These are phyloP conservation scores for Boletus smithii DNA, from an alignment of 1,284 basidiomycete genomes.

Conservation along the genomic window DNA sequence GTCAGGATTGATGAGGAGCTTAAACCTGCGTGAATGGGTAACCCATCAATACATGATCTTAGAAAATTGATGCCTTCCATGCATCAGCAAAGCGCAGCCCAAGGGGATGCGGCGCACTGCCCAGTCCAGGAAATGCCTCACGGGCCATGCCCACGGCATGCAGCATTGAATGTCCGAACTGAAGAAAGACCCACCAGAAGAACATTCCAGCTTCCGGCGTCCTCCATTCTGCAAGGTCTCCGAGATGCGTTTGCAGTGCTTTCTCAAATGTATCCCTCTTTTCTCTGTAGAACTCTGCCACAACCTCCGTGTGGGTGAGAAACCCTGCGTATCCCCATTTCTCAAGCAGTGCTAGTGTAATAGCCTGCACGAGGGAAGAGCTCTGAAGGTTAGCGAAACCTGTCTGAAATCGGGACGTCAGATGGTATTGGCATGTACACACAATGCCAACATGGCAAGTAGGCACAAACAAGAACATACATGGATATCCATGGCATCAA, in stretches of 20 bases:
- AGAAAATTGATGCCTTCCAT: slow-evolving; percentile 9
- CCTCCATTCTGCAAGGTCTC: slow-evolving; percentile 79
- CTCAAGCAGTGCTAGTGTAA: slow-evolving; percentile 67
- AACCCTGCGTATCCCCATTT: slow-evolving; percentile 83
- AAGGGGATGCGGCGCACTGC: slow-evolving; percentile 4
- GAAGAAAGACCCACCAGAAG: slow-evolving; percentile 63
- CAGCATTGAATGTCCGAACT: slow-evolving; percentile 16
- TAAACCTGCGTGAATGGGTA: slow-evolving; percentile 51
- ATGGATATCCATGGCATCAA: slow-evolving; percentile 73
- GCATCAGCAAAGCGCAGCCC: slow-evolving; percentile 6
- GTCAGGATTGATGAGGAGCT: slow-evolving; percentile 45
- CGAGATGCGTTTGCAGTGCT: slow-evolving; percentile 71
- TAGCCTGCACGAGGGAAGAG: slow-evolving; percentile 74
- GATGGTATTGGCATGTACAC: slow-evolving; percentile 6
- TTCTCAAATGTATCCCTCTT: slow-evolving; percentile 80
- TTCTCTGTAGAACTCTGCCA: slow-evolving; percentile 77
- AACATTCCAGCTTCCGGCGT: slow-evolving; percentile 90
- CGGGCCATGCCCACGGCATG: slow-evolving; percentile 8
- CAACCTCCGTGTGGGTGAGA: slow-evolving; percentile 63
- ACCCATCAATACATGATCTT: slow-evolving; percentile 16
- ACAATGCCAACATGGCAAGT: slow-evolving; percentile 11
- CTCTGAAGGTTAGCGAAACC: slow-evolving; percentile 77
- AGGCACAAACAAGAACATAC: slow-evolving; percentile 40
- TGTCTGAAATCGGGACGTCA: slow-evolving; percentile 43
- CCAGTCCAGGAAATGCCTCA: slow-evolving; percentile 8